A percentile compares a stretch with the other conserved stretches of the same genome.
phyloP scores from a whole-genome alignment of 148 eudicot genomes.

The Rhododendron griersonianum region DNA sequence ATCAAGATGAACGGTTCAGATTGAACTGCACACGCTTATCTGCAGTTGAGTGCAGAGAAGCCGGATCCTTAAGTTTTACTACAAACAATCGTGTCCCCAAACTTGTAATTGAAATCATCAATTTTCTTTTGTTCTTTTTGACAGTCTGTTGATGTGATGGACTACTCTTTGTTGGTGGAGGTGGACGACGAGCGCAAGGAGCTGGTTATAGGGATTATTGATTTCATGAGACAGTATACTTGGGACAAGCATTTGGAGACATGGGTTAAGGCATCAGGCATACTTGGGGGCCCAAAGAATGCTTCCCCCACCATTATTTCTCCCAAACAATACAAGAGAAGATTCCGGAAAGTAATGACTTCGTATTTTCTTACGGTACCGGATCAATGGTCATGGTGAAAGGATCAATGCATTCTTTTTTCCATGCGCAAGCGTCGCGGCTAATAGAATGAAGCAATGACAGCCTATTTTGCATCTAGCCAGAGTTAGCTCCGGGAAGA shows the following conservation, averaged over 20 bases:
- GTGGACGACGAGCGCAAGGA: constrained; percentile 85
- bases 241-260: constrained; percentile 99
- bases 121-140: background rate
- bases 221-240: constrained; percentile 90
- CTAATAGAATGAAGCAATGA: background rate
- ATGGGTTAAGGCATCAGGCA: constrained; percentile 97
- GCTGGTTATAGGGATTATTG: constrained; percentile 88
- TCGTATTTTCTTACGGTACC: constrained; percentile 88
- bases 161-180: constrained; percentile 88
- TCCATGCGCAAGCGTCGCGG: background rate
- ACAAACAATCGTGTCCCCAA: background rate
- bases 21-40: no score
- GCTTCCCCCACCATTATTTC: constrained; percentile 89
- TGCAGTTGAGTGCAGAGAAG: no score
- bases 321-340: constrained; percentile 84
- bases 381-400: constrained; percentile 79
- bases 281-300: constrained; percentile 85
- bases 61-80: no score
- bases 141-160: constrained; percentile 95
- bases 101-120: background rate
- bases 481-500: background rate
- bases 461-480: background rate
- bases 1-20: no score
- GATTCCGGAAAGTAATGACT: constrained; percentile 97
- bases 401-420: constrained; percentile 1